Conservation (phyloP, 495 filamentous ascomycete genomes). For the Xylaria castorea region DNA sequence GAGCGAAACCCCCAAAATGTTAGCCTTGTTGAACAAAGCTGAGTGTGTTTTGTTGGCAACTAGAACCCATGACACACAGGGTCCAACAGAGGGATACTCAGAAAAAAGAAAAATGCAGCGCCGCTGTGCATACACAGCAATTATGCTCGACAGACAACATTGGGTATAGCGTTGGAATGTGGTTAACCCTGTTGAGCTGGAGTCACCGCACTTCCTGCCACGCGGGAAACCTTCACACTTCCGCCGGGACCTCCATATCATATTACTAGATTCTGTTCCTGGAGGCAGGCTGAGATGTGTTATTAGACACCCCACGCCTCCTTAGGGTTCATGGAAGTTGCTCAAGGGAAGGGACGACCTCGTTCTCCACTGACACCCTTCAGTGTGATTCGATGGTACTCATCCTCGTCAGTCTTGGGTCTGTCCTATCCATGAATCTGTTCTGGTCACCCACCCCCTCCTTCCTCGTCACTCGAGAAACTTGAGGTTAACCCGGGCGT, state of each 20-base stretch:
- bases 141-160: neutral
- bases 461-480: neutral
- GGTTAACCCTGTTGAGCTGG: neutral
- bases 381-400: constrained; percentile 23
- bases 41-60: neutral
- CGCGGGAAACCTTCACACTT: neutral
- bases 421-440: neutral
- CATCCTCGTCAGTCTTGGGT: constrained; percentile 17
- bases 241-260: neutral
- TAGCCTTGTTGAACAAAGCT: constrained; percentile 17
- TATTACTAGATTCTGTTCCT: neutral
- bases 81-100: neutral
- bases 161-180: constrained; percentile 3
- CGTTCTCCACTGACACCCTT: constrained; percentile 24
- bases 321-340: neutral
- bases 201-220: constrained; percentile 9
- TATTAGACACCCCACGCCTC: constrained; percentile 16
- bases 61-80: constrained; percentile 2
- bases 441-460: neutral
- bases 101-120: constrained; percentile 20
- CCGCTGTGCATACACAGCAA: constrained; percentile 1
- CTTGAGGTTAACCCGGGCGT: neutral
- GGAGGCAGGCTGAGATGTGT: constrained; percentile 21
- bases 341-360: constrained; percentile 17
- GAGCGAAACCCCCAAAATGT: neutral